phyloP scores from a whole-genome alignment of 176 grass and related monocot species.

The Chloris gayana region DNA sequence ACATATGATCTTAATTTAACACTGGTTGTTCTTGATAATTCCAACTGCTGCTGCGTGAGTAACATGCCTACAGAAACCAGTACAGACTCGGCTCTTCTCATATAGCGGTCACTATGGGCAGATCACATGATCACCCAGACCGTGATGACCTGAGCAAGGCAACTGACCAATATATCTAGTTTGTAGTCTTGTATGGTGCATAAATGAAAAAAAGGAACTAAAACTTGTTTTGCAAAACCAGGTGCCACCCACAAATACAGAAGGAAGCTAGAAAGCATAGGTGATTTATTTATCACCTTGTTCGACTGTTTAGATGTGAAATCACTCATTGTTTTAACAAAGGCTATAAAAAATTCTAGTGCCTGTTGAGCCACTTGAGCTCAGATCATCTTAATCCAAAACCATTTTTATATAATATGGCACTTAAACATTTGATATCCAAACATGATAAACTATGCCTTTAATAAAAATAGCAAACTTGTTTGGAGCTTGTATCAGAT shows the following conservation, averaged over 20 bases:
- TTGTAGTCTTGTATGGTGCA: neutral
- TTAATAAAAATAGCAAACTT: neutral
- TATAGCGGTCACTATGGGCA: conserved; percentile 1
- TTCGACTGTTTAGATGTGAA: neutral
- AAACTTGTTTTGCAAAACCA: conserved; percentile 26
- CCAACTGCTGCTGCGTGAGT: conserved; percentile 16
- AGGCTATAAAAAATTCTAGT: neutral
- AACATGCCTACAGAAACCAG: conserved; percentile 3
- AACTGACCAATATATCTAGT: neutral
- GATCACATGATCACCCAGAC: conserved; percentile 29
- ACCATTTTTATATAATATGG: neutral
- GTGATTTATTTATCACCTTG: conserved; percentile 4
- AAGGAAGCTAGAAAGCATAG: conserved; percentile 15
- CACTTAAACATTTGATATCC: neutral
- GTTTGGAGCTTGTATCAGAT: conserved; percentile 16
- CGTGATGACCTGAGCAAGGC: neutral
- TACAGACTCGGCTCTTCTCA: conserved; percentile 24
- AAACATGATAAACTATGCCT: neutral
- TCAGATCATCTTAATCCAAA: neutral
- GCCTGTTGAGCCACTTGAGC: neutral
- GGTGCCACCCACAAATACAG: conserved; percentile 11
- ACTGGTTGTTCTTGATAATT: neutral
- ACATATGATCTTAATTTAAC: conserved; percentile 6
- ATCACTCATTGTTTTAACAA: conserved; percentile 8
- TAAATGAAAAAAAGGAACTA: neutral